These are phyloP conservation scores for Nitzschia palea DNA, from an alignment of 108 stramenopile species.

Conservation along the genomic window DNA sequence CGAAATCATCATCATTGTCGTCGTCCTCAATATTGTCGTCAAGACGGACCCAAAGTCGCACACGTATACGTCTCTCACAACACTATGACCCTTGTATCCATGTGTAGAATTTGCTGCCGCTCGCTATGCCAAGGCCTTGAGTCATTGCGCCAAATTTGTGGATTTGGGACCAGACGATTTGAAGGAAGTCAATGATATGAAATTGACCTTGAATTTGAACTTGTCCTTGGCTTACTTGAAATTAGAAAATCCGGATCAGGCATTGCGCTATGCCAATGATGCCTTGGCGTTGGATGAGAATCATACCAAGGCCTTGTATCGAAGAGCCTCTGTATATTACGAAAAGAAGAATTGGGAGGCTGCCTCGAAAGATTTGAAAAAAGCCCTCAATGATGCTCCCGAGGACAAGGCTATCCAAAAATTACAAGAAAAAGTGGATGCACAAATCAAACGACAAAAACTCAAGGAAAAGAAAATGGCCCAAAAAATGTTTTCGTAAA, in stretches of 20 bases:
- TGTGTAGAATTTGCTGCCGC: slow-evolving; percentile 45
- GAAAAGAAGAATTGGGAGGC: slow-evolving; percentile 54
- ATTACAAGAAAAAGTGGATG: slow-evolving; percentile 36
- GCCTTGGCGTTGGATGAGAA: slow-evolving; percentile 42
- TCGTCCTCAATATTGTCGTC: background rate
- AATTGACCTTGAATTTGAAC: slow-evolving; percentile 49
- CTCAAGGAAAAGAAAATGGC: slow-evolving; percentile 62
- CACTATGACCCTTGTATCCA: too few species aligned
- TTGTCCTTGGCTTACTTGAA: slow-evolving; percentile 53
- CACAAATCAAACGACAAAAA: slow-evolving; percentile 51
- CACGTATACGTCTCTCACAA: background rate
- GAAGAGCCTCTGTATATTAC: slow-evolving; percentile 51
- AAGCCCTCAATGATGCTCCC: slow-evolving; percentile 41
- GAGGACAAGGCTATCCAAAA: slow-evolving; percentile 61
- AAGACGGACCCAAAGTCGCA: background rate
- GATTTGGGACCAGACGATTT: slow-evolving; percentile 52
- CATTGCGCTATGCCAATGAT: slow-evolving; percentile 47
- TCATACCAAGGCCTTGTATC: slow-evolving; percentile 52
- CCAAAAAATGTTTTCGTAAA: slow-evolving; percentile 67
- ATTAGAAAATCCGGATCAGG: slow-evolving; percentile 52
- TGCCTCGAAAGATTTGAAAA: slow-evolving; percentile 45
- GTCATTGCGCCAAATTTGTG: slow-evolving; percentile 54
- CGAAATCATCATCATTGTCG: too few species aligned
- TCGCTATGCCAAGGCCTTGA: slow-evolving; percentile 56
- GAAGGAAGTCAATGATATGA: slow-evolving; percentile 48